phyloP scores from a whole-genome alignment of 148 eudicot genomes.

The Silene latifolia region DNA sequence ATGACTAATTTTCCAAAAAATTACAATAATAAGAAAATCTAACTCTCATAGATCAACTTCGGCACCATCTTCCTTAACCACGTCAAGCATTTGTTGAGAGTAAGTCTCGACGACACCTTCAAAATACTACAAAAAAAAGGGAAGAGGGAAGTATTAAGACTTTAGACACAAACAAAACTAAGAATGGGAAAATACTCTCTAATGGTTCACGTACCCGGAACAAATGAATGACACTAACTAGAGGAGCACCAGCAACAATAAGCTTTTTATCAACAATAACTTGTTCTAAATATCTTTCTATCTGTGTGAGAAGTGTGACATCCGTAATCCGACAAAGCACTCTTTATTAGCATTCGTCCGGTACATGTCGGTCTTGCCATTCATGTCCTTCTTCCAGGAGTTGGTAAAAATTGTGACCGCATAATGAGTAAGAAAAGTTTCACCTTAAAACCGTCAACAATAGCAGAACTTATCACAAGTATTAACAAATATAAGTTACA shows the following conservation, averaged over 20 bases:
- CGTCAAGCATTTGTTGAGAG: too few species aligned
- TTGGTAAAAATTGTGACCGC: slow-evolving; percentile 88
- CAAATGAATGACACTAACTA: slow-evolving; percentile 90
- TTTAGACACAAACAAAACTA: not conserved
- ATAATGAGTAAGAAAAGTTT: slow-evolving; percentile 8
- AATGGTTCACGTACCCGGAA: slow-evolving; percentile 53
- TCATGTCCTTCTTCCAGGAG: slow-evolving; percentile 98
- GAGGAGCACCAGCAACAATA: slow-evolving; percentile 96
- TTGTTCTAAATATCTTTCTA: slow-evolving; percentile 92
- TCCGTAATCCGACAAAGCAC: slow-evolving; percentile 89
- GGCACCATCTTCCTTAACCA: too few species aligned
- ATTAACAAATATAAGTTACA: not conserved
- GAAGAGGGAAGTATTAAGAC: too few species aligned
- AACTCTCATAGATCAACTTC: too few species aligned
- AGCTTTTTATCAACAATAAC: slow-evolving; percentile 97
- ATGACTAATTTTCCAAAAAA: too few species aligned
- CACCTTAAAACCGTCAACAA: slow-evolving; percentile 15
- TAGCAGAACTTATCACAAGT: slow-evolving; percentile 8
- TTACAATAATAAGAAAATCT: too few species aligned
- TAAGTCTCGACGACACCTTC: too few species aligned
- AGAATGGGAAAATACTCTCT: too few species aligned
- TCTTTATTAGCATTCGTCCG: slow-evolving; percentile 94
- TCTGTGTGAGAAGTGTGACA: slow-evolving; percentile 92
- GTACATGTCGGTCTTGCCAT: slow-evolving; percentile 95
- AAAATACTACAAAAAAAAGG: too few species aligned